phyloP scores from a whole-genome alignment of 1,284 basidiomycete species.

The Sporisorium scitamineum region DNA sequence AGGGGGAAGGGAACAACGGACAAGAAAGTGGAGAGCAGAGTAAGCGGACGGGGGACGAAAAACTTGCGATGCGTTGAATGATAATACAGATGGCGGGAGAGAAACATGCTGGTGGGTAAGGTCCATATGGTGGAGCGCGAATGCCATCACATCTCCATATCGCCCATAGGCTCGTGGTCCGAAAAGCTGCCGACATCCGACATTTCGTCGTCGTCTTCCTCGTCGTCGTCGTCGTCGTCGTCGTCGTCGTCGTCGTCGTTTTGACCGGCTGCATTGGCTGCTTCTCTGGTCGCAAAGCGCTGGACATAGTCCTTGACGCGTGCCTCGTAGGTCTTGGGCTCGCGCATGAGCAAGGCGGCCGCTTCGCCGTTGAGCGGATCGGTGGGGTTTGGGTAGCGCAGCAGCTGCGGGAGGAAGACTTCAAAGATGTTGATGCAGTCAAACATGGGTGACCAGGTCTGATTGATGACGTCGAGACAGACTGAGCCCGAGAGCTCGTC shows the following conservation, averaged over 20 bases:
- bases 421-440: conserved; percentile 99
- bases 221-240: conserved; percentile 55
- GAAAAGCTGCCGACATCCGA: conserved; percentile 66
- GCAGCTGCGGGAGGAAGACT: conserved; percentile 93
- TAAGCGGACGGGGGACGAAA: neutral
- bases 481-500: conserved; percentile 79
- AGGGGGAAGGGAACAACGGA: neutral
- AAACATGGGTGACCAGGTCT: conserved; percentile 61
- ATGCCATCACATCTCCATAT: conserved; percentile 52
- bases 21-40: neutral
- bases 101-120: neutral
- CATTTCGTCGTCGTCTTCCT: conserved; percentile 61
- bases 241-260: conserved; percentile 55
- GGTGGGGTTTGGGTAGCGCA: conserved; percentile 97
- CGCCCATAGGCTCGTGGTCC: conserved; percentile 51
- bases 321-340: conserved; percentile 78
- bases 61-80: conserved; percentile 2
- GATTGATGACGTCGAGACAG: conserved; percentile 66
- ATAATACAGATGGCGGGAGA: conserved; percentile 9
- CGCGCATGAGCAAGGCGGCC: conserved; percentile 93
- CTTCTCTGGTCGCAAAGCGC: conserved; percentile 57
- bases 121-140: neutral
- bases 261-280: conserved; percentile 46
- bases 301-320: conserved; percentile 63
- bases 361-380: conserved; percentile 98